Evolutionary conservation across 2,329 filamentous ascomycete species (phyloP).

Genomic region (Samsoniella hepiali): DNA sequence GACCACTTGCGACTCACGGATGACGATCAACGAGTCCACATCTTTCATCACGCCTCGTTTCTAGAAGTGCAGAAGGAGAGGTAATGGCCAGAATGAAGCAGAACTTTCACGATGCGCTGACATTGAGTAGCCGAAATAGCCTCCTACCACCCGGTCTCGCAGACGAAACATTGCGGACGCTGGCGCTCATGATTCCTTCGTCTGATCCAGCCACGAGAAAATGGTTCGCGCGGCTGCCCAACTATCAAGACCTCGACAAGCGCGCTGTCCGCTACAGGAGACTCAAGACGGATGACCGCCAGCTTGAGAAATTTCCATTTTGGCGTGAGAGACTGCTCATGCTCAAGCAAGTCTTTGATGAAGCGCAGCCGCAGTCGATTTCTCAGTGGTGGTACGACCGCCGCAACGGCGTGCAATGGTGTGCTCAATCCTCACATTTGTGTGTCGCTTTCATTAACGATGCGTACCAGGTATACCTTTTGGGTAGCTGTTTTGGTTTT

Average conservation of each 20-base stretch:
- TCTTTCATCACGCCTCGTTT: conserved; percentile 42
- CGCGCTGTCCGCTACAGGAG: conserved; percentile 28
- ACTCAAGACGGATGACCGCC: conserved; percentile 28
- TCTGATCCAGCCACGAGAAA: conserved; percentile 24
- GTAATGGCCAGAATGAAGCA: background rate
- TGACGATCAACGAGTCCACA: conserved; percentile 35
- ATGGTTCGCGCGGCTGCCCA: conserved; percentile 25
- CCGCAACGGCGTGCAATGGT: conserved; percentile 42
- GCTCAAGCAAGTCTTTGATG: conserved; percentile 41
- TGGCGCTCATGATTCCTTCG: conserved; percentile 36
- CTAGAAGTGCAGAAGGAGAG: conserved; percentile 28
- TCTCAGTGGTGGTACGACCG: conserved; percentile 43
- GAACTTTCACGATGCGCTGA: too few species aligned
- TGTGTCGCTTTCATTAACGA: background rate
- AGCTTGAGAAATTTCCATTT: conserved; percentile 32
- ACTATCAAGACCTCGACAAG: conserved; percentile 26
- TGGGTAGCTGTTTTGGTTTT: conserved; percentile 39
- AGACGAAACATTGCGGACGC: conserved; percentile 36
- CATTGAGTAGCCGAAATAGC: conserved; percentile 10
- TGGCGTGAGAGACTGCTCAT: conserved; percentile 43
- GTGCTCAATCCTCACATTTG: conserved; percentile 32
- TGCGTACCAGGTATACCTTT: background rate
- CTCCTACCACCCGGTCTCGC: conserved; percentile 32
- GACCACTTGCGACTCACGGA: conserved; percentile 40
- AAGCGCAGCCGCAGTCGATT: conserved; percentile 34